These are phyloP conservation scores for Sarocladium strictum DNA, from an alignment of 2,329 filamentous ascomycete species.

Conservation along the genomic window DNA sequence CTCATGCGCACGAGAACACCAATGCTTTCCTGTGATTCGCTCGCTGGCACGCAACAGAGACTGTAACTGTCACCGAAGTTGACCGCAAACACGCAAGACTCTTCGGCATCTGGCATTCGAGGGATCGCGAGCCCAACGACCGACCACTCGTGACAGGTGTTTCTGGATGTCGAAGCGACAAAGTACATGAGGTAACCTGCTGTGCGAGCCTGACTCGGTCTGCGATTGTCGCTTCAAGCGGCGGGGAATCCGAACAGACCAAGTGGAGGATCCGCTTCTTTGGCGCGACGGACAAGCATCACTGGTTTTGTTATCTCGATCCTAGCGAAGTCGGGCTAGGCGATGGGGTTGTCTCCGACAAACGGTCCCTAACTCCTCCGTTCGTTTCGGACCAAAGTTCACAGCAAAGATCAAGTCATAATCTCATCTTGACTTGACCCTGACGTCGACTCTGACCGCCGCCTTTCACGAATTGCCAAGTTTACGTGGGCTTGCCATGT, in stretches of 20 bases:
- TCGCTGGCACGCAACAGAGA: conserved; percentile 4
- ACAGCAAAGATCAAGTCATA: too few relatives aligned
- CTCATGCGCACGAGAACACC: not conserved
- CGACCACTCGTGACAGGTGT: too few relatives aligned
- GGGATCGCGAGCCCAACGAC: too few relatives aligned
- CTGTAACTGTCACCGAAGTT: not conserved
- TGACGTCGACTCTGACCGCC: too few relatives aligned
- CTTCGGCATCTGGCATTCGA: too few relatives aligned
- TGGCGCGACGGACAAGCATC: not conserved
- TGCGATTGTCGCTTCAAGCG: not conserved
- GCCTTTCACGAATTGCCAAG: not conserved
- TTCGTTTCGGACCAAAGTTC: too few relatives aligned
- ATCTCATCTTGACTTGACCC: too few relatives aligned
- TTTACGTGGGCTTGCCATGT: conserved; percentile 12
- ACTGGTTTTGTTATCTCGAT: not conserved
- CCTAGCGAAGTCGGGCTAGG: not conserved
- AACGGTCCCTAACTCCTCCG: not conserved
- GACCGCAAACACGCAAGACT: not conserved
- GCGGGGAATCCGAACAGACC: not conserved
- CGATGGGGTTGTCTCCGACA: not conserved
- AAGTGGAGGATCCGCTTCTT: not conserved
- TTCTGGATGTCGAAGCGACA: too few relatives aligned
- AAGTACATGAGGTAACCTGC: too few relatives aligned
- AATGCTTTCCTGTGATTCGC: not conserved
- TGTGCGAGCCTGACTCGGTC: not conserved